phyloP scores from a whole-genome alignment of 768 basidiomycete genomes.

The Mrakia gelida region DNA sequence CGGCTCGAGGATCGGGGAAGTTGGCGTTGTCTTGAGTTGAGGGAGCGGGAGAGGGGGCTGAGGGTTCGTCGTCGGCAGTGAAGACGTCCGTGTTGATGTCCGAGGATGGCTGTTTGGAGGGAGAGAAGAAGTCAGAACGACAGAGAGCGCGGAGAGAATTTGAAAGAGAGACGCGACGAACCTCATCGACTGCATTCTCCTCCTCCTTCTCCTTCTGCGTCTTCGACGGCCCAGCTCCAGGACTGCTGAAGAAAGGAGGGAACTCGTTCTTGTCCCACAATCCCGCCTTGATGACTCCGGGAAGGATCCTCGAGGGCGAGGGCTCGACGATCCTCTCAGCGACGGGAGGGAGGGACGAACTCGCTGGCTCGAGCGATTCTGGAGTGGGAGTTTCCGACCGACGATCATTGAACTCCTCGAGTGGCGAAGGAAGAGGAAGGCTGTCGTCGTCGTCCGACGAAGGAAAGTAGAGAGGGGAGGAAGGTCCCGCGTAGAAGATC shows the following conservation, averaged over 20 bases:
- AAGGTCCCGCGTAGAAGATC: neutral
- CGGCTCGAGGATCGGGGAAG: neutral
- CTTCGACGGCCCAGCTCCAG: neutral
- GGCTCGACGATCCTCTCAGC: neutral
- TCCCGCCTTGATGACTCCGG: neutral
- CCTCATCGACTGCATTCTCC: neutral
- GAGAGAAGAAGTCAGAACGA: neutral
- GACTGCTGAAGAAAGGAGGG: constrained; percentile 1
- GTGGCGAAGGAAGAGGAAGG: neutral
- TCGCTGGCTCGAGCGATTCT: neutral
- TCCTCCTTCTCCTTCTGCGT: neutral
- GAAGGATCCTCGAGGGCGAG: neutral
- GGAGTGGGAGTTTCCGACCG: neutral
- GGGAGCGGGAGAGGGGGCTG: neutral
- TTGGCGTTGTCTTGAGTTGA: neutral
- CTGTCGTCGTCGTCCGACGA: neutral
- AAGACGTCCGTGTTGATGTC: neutral
- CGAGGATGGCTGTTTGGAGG: neutral
- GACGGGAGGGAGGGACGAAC: neutral
- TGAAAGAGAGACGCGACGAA: neutral
- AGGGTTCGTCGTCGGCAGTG: neutral
- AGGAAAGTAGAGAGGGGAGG: constrained; percentile 10
- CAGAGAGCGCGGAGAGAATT: neutral
- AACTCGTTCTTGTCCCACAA: constrained; percentile 4
- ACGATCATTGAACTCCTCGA: neutral